Conservation (phyloP, 257 asterid species). For the Coffea eugenioides region DNA sequence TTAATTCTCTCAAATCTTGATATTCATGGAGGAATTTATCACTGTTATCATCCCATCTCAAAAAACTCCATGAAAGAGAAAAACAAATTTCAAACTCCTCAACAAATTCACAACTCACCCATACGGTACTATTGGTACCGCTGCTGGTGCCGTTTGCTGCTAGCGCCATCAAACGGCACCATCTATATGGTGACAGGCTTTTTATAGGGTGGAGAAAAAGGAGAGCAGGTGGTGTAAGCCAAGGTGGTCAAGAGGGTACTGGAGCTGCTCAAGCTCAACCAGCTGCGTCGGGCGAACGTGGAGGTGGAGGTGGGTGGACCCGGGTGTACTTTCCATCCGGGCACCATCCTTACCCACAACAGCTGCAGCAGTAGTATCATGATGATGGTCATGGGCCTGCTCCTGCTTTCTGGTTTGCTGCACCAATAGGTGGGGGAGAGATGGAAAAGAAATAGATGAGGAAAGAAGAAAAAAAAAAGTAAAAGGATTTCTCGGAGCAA, state of each 20-base stretch:
- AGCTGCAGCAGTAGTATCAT: not conserved
- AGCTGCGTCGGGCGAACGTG: slow-evolving; percentile 7
- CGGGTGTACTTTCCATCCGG: slow-evolving; percentile 33
- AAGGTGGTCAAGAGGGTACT: slow-evolving; percentile 4
- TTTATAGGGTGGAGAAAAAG: slow-evolving; percentile 87
- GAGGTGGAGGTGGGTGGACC: slow-evolving; percentile 36
- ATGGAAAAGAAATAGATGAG: no score
- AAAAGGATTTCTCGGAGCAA: slow-evolving; percentile 16
- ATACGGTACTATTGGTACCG: no score
- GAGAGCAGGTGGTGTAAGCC: not conserved
- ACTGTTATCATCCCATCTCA: no score
- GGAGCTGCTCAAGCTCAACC: slow-evolving; percentile 15
- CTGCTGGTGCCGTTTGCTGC: no score
- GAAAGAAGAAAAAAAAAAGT: no score
- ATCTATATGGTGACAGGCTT: slow-evolving; percentile 45
- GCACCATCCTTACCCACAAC: slow-evolving; percentile 43
- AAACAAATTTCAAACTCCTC: no score
- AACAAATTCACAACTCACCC: no score
- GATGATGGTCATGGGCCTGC: slow-evolving; percentile 26
- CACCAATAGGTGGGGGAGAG: no score
- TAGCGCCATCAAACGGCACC: slow-evolving; percentile 45
- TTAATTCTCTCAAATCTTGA: no score
- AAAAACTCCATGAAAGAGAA: no score
- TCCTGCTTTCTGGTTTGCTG: no score
- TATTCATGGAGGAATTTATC: no score